Conservation (phyloP, 441 rosid species). For the Pelargonium fulgidum region DNA sequence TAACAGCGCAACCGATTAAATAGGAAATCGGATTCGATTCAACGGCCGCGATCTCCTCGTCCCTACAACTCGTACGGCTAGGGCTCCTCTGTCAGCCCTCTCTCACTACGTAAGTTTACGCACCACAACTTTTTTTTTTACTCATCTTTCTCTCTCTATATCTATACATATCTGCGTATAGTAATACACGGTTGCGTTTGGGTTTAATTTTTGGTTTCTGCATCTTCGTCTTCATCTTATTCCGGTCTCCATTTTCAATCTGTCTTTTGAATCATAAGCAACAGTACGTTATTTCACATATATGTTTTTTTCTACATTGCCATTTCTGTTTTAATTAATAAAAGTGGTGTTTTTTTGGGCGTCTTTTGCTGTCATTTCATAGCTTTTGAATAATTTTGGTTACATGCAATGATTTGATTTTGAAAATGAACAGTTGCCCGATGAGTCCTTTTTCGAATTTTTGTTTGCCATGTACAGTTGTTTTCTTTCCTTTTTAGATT, state of each 20-base stretch:
- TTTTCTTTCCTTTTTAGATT: background rate
- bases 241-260: background rate
- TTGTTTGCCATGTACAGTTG: constrained; percentile 3
- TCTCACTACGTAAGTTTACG: too few species aligned
- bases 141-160: too few species aligned
- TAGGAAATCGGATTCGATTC: constrained; percentile 14
- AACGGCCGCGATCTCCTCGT: constrained; percentile 37
- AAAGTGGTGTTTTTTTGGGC: too few species aligned
- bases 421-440: background rate
- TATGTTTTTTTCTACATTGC: background rate
- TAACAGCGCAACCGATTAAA: background rate
- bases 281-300: background rate
- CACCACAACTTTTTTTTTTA: too few species aligned
- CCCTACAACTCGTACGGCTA: constrained; percentile 25
- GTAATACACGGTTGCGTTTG: background rate
- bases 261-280: background rate
- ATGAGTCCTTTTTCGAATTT: background rate
- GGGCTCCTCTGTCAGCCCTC: constrained; percentile 12
- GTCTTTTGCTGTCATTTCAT: too few species aligned
- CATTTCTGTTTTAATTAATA: too few species aligned
- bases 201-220: background rate
- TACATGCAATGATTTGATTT: constrained; percentile 25
- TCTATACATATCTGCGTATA: background rate
- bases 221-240: background rate
- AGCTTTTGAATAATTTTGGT: background rate